Base-by-base conservation (phyloP, 1,284 basidiomycete genomes). In the Omphalotus olearius region DNA sequence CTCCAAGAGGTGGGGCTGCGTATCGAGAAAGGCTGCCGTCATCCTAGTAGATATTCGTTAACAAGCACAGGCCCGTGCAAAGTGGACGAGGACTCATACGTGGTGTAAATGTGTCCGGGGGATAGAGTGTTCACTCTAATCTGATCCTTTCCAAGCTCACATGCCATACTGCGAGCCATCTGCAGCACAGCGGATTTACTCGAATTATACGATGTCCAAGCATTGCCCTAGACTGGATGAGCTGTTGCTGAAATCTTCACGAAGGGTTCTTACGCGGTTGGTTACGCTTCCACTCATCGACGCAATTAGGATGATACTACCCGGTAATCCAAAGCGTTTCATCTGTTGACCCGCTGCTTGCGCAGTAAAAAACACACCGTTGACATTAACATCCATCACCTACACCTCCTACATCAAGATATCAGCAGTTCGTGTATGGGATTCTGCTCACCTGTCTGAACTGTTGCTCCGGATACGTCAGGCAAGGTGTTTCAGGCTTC, bases 221-320 rank as follows among this genome's bases (percentile, higher is more conserved):
- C 76, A 58, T 83, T 80, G 55, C 78, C 83, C 83, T 87, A 33
- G 9, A 47, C 30, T 9, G 58, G 23, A 33, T 20, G 18, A 45
- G 30, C 13, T 36, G 4, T 48, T 18, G 16, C 23, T 28, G 17
- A 35, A 41, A n/a, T n/a, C n/a, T n/a, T 35, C 11, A 38, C 9
- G 23, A 37, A 23, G 23, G 35, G 20, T 25, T 53, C 75, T 47
- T 60, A 85, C 90, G 68, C 72, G 81, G 71, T 93, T 93, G 49
- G 89, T 89, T 58, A 93, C 83, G 48, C 83, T 83, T 14, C 90
- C 92, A 42, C 86, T 89, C 88, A 94, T 93, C 54, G 88, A 91
- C 18, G 88, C 91, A 59, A 93, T 84, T 57, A 92, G 69, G 57
- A 91, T 79, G 58, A 94, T 91, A 59, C 88, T 91, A 1, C 90